phyloP scores from a whole-genome alignment of 2,329 filamentous ascomycete species.

The Colletotrichum viniferum region DNA sequence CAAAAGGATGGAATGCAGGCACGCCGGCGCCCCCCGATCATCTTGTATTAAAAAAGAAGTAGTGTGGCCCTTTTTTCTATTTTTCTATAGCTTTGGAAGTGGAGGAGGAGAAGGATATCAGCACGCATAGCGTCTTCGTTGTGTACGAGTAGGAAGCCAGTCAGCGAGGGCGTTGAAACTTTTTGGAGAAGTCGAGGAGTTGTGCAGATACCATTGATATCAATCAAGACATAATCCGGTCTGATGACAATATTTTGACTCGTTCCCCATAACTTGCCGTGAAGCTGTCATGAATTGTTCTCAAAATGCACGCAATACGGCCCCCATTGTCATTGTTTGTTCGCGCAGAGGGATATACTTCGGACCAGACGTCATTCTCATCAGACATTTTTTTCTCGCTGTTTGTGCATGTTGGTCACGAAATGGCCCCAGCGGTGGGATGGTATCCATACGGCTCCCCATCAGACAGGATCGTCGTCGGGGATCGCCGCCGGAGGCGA shows the following conservation, averaged over 20 bases:
- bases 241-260: background rate
- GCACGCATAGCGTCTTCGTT: slow-evolving; percentile 12
- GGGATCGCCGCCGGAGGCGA: background rate
- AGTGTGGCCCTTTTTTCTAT: slow-evolving; percentile 1
- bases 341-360: background rate
- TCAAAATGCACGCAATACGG: background rate
- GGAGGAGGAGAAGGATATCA: background rate
- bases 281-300: background rate
- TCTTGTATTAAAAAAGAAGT: slow-evolving; percentile 29
- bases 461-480: background rate
- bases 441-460: background rate
- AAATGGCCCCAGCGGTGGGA: background rate
- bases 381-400: background rate
- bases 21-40: slow-evolving; percentile 20
- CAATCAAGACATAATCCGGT: slow-evolving; percentile 8
- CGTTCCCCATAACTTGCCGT: background rate
- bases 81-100: background rate
- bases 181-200: background rate
- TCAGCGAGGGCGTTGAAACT: slow-evolving; percentile 8
- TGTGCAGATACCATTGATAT: slow-evolving; percentile 16
- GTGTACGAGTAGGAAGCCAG: background rate
- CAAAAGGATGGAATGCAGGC: slow-evolving; percentile 1
- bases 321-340: no score
- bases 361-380: background rate
- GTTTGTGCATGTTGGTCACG: background rate